Evolutionary conservation across 345 rosid genomes (phyloP), one percentile per base, ranked within the genome.

Genomic region (Punica granatum): DNA sequence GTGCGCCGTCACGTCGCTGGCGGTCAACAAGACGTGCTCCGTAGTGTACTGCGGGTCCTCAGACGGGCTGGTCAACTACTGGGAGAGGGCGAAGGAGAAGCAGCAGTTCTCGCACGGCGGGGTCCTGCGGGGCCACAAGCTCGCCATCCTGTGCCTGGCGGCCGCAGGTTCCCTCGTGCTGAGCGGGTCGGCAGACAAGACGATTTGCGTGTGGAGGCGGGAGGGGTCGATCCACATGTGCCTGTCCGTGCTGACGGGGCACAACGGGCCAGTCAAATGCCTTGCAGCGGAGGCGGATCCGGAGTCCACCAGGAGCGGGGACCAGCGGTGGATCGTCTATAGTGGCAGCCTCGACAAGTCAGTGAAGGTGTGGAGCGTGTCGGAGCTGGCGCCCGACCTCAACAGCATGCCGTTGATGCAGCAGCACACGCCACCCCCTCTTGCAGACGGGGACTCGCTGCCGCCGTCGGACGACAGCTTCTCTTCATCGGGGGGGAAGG

Each of bases 101-200:
- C 30, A 54, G 75, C 83, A 86, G 61, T 70, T 93, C 23, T 74
- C 86, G 14, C 92, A 89, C 21, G 90, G 94, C 26, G 97, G 98
- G 46, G 83, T 86, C 13, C 81, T 93, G 0, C 86, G 81, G 59
- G 98, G 97, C 3, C 98, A 93, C 74, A 90, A 90, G 69, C 84
- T 90, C 4, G 98, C 98, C 6, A 90, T 93, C 54, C 88, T 93
- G 30, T 90, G 98, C 70, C 83, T 93, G 3, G 80, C 77, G 28
- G 82, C 92, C 6, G 86, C 90, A 14, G 96, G 94, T 58, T 85
- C 75, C 67, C 74, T 90, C 76, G 81, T 90, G 69, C 86, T 93
- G 69, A 93, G 92, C 62, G 98, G 97, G 12, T 93, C 97, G 12
- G 98, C 98, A 18, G 98, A 93, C 77, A 93, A 90, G 80, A 93